phyloP scores from a whole-genome alignment of 345 rosid species.

The Fremontodendron californicum region DNA sequence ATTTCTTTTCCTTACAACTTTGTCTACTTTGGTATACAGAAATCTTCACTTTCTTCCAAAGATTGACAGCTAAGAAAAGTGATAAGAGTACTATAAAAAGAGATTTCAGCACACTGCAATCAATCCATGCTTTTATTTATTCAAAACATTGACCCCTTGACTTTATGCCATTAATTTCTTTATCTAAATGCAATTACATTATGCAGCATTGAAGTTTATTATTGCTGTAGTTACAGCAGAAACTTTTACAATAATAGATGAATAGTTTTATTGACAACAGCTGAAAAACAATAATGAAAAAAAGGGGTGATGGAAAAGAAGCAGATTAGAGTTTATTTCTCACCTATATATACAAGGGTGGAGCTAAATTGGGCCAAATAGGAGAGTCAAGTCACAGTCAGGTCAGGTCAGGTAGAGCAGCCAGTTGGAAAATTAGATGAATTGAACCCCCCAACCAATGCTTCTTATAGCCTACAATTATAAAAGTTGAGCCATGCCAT shows the following conservation, averaged over 20 bases:
- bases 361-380: not conserved
- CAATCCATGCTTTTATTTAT: not conserved
- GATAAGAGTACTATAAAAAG: not conserved
- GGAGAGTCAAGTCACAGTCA: not conserved
- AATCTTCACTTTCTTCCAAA: not conserved
- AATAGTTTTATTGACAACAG: not conserved
- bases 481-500: not conserved
- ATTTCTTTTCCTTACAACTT: not conserved
- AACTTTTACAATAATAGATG: not conserved
- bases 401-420: not conserved
- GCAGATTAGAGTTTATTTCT: not conserved
- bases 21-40: not conserved
- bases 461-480: not conserved
- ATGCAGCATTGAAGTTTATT: not conserved
- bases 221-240: not conserved
- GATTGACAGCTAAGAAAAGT: not conserved
- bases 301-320: not conserved
- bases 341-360: not conserved
- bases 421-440: slow-evolving; percentile 1
- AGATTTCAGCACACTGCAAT: not conserved
- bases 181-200: not conserved
- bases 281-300: not conserved
- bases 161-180: not conserved
- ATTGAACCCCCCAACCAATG: not conserved
- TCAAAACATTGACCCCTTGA: not conserved